Evolutionary conservation across 306 rosid genomes (phyloP), one percentile per base, ranked within the genome.

Genomic region (Dalbergia cochinchinensis): DNA sequence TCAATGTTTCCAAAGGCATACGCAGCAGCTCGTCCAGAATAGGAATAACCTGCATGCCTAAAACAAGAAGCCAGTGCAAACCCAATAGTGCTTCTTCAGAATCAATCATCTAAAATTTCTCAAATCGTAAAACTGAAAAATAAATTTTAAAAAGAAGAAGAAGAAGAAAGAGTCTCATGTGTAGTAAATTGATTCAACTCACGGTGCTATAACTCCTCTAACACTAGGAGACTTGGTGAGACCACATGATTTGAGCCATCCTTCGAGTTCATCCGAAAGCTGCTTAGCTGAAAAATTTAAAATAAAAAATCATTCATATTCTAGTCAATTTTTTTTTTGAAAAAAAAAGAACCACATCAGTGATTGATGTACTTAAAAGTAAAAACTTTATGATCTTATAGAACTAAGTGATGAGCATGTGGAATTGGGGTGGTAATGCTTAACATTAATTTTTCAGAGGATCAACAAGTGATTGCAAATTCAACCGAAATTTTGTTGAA

Each of bases 21-120:
- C 5, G 99, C 99, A 41, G 99, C 99, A 59, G 99, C 97, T 63
- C 90, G 92, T 31, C 99, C 99, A 7, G 99, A 96, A 83, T 88
- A 96, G 13, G 98, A 93, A 87, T 91, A 96, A 68, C 99, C 99
- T 34, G 99, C 99, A 86, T 96, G 99, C 82, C 99, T 96, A 88
- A 34, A 34, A 77, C 65, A 34, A 26, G 59, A 81, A 54, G 83
- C 86, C 83, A 79, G 20, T 37, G 44, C 63, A 78, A 19, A 50
- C 60, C 60, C 10, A 19, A 54, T 37, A 37, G 41, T 37, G 41
- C 41, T 4, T 37, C 41, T 4, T 37, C 41, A 37, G 41, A 37
- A 37, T 37, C n/a, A 14, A 26, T 15, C n/a, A 14, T 37, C 12
- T 78, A 51, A 63, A 15, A 5, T 8, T 15, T 54, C 60, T n/a